Evolutionary conservation across 208 protist species (phyloP).

Genomic region (Leishmania turanica): DNA sequence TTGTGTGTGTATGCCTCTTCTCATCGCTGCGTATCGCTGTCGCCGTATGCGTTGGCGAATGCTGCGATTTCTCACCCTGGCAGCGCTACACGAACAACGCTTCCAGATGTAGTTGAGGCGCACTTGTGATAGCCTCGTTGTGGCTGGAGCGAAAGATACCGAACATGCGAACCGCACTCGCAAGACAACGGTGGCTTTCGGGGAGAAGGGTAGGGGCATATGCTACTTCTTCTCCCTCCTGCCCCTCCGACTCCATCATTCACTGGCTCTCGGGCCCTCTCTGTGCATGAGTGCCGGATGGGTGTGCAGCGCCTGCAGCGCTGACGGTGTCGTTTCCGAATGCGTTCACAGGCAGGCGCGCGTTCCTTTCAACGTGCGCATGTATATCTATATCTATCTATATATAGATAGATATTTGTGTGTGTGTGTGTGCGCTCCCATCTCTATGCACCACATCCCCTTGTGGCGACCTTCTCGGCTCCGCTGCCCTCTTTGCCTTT

Average conservation of each 20-base stretch:
- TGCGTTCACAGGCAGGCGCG: not conserved
- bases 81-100: not conserved
- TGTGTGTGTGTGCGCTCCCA: not conserved
- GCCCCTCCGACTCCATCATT: not conserved
- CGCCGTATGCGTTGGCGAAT: not conserved
- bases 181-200: not conserved
- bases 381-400: not conserved
- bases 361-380: not conserved
- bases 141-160: not conserved
- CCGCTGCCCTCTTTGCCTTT: not conserved
- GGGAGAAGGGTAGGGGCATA: not conserved
- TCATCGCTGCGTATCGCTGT: not conserved
- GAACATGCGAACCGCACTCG: not conserved
- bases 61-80: not conserved
- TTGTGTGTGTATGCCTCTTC: not conserved
- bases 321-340: not conserved
- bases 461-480: not conserved
- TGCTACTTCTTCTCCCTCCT: not conserved
- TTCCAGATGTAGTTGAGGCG: not conserved
- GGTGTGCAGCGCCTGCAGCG: not conserved
- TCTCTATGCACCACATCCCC: not conserved
- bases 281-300: not conserved
- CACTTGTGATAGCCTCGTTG: not conserved
- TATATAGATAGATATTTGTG: too few species aligned
- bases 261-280: not conserved